These are phyloP conservation scores for Posidonia australis DNA, from an alignment of 106 monocot genomes.

Conservation along the genomic window DNA sequence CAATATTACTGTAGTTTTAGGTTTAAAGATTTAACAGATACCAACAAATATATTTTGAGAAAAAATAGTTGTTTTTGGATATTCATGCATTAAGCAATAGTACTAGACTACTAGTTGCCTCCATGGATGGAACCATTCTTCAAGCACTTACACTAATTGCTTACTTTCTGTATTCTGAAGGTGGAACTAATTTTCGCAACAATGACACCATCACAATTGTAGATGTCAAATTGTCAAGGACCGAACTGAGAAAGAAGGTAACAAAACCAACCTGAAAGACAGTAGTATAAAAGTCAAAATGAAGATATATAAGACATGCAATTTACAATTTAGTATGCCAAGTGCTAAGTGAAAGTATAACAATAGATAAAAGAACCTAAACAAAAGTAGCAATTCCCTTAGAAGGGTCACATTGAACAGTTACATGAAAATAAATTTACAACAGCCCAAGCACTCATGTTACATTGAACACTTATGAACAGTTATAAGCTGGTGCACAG, in stretches of 20 bases:
- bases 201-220: conserved; percentile 98
- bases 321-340: background rate
- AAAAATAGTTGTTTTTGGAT: too few relatives aligned
- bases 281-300: background rate
- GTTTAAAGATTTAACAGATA: too few relatives aligned
- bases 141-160: conserved; percentile 11
- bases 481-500: too few relatives aligned
- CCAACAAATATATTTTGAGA: too few relatives aligned
- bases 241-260: conserved; percentile 89
- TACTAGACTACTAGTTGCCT: background rate
- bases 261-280: conserved; percentile 87
- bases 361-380: background rate
- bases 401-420: too few relatives aligned
- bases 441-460: too few relatives aligned
- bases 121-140: too few relatives aligned
- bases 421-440: too few relatives aligned
- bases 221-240: conserved; percentile 95
- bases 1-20: too few relatives aligned
- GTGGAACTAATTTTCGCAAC: conserved; percentile 78
- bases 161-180: conserved; percentile 98
- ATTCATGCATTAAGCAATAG: background rate
- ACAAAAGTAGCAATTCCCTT: background rate
- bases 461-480: too few relatives aligned
- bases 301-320: background rate
- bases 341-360: too few relatives aligned